Evolutionary conservation across 1,284 basidiomycete species (phyloP), one percentile per base, ranked within the genome.

Genomic region (Trichosporon sp.): DNA sequence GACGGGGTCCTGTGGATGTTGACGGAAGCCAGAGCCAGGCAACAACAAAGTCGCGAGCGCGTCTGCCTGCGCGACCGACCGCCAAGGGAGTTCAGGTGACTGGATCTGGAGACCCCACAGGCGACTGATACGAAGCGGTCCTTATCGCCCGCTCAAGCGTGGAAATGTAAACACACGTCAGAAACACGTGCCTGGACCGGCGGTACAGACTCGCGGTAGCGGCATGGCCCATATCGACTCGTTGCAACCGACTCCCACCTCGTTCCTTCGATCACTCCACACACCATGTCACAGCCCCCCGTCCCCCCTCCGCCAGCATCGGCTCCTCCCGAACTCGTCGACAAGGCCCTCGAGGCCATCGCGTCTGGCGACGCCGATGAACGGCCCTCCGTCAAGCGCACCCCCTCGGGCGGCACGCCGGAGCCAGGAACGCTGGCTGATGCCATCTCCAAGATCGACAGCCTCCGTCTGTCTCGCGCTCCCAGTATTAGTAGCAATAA

Each of bases 361-460:
- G 15, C 58, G 64, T 15, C 29, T 25, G 5, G 32, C 64, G 2
- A 75, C 73, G 65, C 72, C 74, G 56, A 64, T 42, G 65, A 67
- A 35, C 72, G 70, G 9, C 70, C 70, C 2, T 9, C 12, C 18
- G 31, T 71, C 53, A 67, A 68, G 67, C 63, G 71, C 13, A 31
- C 31, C 1, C 65, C 68, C 34, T 70, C 71, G 5, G 8, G 68
- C 32, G 62, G 64, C 27, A 65, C 60, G 35, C 72, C 47, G 5
- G 77, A 82, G 32, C 74, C 79, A 3, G 67, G 65, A 1, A 73
- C 76, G 25, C 74, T 83, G 6, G 80, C 80, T 34, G 77, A 82
- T 21, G 82, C 82, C 3, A 78, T 83, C 29, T 74, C 73, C 31
- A 81, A 80, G 66, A 73, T 83, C 11, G 77, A 81, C 62, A 75